Conservation (phyloP, 805 yeast genomes). For the Zygoascus flipseniorum region DNA sequence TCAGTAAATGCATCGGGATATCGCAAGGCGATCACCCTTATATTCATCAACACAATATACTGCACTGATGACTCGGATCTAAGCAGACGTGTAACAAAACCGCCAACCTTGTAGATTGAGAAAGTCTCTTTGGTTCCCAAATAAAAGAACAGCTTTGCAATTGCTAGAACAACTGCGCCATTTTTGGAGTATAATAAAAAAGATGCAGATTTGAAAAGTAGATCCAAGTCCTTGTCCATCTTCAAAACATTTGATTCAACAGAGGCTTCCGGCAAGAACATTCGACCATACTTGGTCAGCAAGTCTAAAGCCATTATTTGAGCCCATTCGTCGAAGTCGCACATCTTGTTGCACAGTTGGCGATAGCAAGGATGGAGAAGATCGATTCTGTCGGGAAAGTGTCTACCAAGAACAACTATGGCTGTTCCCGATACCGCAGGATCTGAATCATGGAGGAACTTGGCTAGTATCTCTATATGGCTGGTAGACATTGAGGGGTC, state of each 20-base stretch:
- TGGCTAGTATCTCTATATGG: slow-evolving; percentile 40
- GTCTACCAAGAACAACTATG: slow-evolving; percentile 43
- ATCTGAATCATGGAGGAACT: slow-evolving; percentile 57
- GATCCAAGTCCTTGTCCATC: slow-evolving; percentile 48
- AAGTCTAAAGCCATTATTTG: slow-evolving; percentile 52
- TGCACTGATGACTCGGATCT: slow-evolving; percentile 28
- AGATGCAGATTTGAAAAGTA: slow-evolving; percentile 42
- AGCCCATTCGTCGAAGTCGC: slow-evolving; percentile 64
- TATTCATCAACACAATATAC: slow-evolving; percentile 39
- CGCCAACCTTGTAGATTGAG: slow-evolving; percentile 40
- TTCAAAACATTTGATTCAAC: slow-evolving; percentile 1
- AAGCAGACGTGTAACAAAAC: slow-evolving; percentile 39
- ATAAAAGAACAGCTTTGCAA: slow-evolving; percentile 46
- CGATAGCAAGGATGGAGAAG: slow-evolving; percentile 66
- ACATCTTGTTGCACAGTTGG: slow-evolving; percentile 39
- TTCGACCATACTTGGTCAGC: slow-evolving; percentile 56
- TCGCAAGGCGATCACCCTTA: slow-evolving; percentile 32
- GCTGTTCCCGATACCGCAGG: slow-evolving; percentile 64
- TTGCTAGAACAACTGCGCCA: slow-evolving; percentile 53
- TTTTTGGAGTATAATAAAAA: slow-evolving; percentile 44
- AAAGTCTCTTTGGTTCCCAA: slow-evolving; percentile 52
- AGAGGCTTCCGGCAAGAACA: slow-evolving; percentile 49
- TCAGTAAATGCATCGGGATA: slow-evolving; percentile 29
- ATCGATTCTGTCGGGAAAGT: slow-evolving; percentile 51
- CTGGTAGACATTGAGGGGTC: slow-evolving; percentile 40